phyloP scores from a whole-genome alignment of 2,329 filamentous ascomycete genomes.

The Clarireedia monteithiana region DNA sequence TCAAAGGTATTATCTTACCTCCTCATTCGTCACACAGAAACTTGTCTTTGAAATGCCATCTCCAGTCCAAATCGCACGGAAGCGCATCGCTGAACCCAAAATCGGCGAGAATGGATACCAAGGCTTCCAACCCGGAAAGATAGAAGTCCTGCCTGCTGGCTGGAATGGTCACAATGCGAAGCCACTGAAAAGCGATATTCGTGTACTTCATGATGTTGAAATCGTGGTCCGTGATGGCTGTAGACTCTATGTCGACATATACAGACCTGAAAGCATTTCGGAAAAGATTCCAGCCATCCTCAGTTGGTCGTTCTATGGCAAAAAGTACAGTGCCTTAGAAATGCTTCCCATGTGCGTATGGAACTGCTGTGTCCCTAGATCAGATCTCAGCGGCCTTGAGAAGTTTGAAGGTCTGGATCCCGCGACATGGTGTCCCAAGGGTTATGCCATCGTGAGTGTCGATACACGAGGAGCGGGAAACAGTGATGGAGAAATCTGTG shows the following conservation, averaged over 20 bases:
- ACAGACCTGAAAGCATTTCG: not conserved
- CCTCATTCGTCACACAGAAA: no score
- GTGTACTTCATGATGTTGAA: not conserved
- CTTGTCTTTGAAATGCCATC: no score
- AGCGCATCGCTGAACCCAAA: no score
- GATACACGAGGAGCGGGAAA: conserved; percentile 18
- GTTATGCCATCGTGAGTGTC: conserved; percentile 22
- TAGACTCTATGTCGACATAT: not conserved
- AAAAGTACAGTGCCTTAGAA: not conserved
- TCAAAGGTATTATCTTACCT: no score
- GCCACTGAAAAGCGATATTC: not conserved
- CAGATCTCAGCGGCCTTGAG: conserved; percentile 12
- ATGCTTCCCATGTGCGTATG: not conserved
- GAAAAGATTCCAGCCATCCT: not conserved
- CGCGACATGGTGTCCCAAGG: conserved; percentile 17
- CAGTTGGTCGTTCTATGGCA: not conserved
- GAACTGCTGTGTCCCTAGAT: not conserved
- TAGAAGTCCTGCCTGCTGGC: no score
- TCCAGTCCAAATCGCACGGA: no score
- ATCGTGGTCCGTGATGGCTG: not conserved
- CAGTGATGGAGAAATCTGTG: conserved; percentile 16
- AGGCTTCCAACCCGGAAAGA: no score
- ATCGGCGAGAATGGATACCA: no score
- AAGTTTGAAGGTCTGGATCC: conserved; percentile 23
- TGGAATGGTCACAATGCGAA: no score